Evolutionary conservation across 1,284 basidiomycete species (phyloP).

Genomic region (Apiotrichum laibachii): DNA sequence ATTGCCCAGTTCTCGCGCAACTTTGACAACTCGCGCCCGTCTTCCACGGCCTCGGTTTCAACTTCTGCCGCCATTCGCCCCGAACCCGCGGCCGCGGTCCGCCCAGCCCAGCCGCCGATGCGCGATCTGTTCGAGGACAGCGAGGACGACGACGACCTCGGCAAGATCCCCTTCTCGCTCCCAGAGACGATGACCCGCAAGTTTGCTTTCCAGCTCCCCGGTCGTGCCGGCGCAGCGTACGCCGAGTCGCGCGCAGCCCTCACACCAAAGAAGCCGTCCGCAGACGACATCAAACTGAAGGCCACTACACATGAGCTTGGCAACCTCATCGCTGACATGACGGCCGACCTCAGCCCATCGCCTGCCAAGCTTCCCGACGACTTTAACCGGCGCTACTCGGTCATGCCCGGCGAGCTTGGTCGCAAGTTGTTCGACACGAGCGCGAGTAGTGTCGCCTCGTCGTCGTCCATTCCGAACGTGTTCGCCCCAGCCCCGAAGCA

Average conservation of each 20-base stretch:
- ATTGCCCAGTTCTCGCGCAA: constrained; percentile 46
- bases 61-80: no score
- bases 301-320: constrained; percentile 20
- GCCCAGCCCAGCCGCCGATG: neutral
- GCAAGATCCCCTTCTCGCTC: constrained; percentile 70
- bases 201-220: constrained; percentile 54
- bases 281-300: neutral
- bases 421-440: constrained; percentile 14
- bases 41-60: no score
- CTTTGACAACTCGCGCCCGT: neutral
- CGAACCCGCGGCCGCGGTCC: no score
- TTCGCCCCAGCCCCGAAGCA: neutral
- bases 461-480: neutral
- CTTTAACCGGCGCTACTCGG: constrained; percentile 37
- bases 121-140: constrained; percentile 25
- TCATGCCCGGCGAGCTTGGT: constrained; percentile 32
- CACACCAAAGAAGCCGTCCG: neutral
- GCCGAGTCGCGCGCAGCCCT: neutral
- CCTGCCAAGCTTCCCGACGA: constrained; percentile 27
- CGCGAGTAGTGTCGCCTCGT: neutral
- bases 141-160: constrained; percentile 45
- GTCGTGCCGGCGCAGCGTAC: constrained; percentile 56
- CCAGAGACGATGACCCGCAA: constrained; percentile 64
- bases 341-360: neutral
- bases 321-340: constrained; percentile 46